These are phyloP conservation scores for Rhododendron molle DNA, from an alignment of 148 eudicot species.

Conservation along the genomic window DNA sequence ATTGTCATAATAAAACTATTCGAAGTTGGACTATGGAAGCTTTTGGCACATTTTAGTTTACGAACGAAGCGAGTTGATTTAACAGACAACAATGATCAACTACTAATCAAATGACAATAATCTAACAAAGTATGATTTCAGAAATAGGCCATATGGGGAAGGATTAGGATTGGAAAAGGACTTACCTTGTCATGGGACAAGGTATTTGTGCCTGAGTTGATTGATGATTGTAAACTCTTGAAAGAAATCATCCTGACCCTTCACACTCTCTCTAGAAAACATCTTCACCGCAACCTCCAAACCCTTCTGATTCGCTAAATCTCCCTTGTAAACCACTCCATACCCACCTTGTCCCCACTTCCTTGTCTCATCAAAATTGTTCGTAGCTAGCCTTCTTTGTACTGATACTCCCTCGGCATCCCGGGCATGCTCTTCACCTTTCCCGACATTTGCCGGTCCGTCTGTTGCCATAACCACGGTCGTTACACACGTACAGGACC, in stretches of 20 bases:
- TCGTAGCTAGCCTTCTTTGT: no score
- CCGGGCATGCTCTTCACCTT: no score
- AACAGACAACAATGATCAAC: no score
- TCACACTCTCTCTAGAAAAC: slow-evolving; percentile 65
- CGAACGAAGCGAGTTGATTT: no score
- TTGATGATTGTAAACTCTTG: slow-evolving; percentile 87
- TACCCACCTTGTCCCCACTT: slow-evolving; percentile 80
- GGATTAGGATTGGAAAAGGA: not conserved
- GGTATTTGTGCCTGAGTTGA: slow-evolving; percentile 75
- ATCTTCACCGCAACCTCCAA: slow-evolving; percentile 74
- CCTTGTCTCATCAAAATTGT: slow-evolving; percentile 59
- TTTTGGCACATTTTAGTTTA: no score
- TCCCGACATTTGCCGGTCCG: no score
- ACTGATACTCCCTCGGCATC: no score
- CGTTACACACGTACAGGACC: no score
- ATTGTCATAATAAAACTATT: no score
- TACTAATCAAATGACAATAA: no score
- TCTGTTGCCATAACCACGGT: no score
- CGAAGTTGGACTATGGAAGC: no score
- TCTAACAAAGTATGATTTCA: not conserved
- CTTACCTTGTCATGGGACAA: slow-evolving; percentile 74
- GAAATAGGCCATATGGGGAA: not conserved
- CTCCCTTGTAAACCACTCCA: slow-evolving; percentile 70
- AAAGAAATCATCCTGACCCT: slow-evolving; percentile 86
- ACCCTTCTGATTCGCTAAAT: slow-evolving; percentile 28